phyloP scores from a whole-genome alignment of 2,329 filamentous ascomycete species.

The Ceratocystis lukuohia region DNA sequence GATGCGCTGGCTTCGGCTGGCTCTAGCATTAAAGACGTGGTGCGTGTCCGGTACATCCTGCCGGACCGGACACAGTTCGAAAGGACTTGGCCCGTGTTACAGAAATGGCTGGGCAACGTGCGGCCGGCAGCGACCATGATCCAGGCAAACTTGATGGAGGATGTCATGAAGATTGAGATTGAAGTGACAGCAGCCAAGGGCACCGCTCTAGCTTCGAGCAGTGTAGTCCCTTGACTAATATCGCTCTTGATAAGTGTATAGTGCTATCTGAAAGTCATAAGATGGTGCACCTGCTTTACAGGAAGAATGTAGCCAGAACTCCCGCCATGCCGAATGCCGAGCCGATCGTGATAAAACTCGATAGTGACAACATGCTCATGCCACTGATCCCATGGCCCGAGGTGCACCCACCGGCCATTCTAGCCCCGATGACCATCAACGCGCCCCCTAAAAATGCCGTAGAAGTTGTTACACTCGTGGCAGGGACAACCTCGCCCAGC shows the following conservation, averaged over 20 bases:
- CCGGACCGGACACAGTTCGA: slow-evolving; percentile 36
- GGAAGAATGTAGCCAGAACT: slow-evolving; percentile 22
- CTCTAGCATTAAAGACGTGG: slow-evolving; percentile 33
- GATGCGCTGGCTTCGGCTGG: slow-evolving; percentile 34
- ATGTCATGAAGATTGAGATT: slow-evolving; percentile 34
- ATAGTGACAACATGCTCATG: slow-evolving; percentile 46
- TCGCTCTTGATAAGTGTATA: neutral
- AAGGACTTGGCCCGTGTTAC: slow-evolving; percentile 37
- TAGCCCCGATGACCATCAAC: slow-evolving; percentile 44
- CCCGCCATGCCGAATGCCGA: slow-evolving; percentile 42
- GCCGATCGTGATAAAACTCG: slow-evolving; percentile 48
- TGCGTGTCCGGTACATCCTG: slow-evolving; percentile 40
- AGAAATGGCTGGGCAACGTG: slow-evolving; percentile 37
- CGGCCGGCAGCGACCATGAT: slow-evolving; percentile 42
- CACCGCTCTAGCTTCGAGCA: neutral
- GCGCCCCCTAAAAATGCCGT: slow-evolving; percentile 41
- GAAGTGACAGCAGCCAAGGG: slow-evolving; percentile 29
- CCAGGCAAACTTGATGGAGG: slow-evolving; percentile 37
- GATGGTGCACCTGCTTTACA: slow-evolving; percentile 12
- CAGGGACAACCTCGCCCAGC: slow-evolving; percentile 23
- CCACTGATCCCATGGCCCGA: slow-evolving; percentile 58
- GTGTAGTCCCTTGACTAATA: neutral
- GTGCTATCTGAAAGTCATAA: neutral
- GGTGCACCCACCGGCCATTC: slow-evolving; percentile 53
- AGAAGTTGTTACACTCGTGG: slow-evolving; percentile 26